Percentiles rank a stretch among this genome's conserved stretches.
Conservation (phyloP, 768 basidiomycete species). For the Hericium rajendrae region DNA sequence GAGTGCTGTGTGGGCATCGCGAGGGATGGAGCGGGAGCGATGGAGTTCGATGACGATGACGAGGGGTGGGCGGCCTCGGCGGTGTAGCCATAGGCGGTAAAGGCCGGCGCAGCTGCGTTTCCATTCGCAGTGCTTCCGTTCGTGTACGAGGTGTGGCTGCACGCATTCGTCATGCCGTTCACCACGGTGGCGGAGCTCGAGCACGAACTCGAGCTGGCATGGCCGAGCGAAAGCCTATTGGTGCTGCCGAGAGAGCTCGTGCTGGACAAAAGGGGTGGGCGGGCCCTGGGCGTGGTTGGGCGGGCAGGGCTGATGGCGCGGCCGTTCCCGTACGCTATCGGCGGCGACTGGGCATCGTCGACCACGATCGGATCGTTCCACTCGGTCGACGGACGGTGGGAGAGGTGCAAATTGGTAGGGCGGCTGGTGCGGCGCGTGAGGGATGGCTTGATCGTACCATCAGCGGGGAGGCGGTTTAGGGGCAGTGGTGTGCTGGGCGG, state of each 20-base stretch:
- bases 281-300: slow-evolving; percentile 5
- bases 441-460: slow-evolving; percentile 25
- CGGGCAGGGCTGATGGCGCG: background rate
- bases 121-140: background rate
- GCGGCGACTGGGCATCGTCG: slow-evolving; percentile 24
- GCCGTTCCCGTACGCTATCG: slow-evolving; percentile 4
- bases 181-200: background rate
- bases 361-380: slow-evolving; percentile 29
- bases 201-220: no score
- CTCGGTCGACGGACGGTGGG: slow-evolving; percentile 15
- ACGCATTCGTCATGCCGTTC: background rate
- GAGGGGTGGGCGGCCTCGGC: background rate
- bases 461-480: slow-evolving; percentile 10
- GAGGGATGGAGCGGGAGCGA: background rate
- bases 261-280: no score
- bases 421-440: slow-evolving; percentile 27
- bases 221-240: no score
- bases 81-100: background rate
- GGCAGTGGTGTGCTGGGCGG: slow-evolving; percentile 32
- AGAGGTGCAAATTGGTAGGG: slow-evolving; percentile 27
- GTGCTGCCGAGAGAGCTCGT: no score
- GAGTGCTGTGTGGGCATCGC: background rate
- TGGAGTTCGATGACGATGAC: background rate
- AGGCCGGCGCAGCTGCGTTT: background rate
- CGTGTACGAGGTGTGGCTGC: no score